Conservation (phyloP, 2,329 filamentous ascomycete species). For the Mycosphaerella sp. region DNA sequence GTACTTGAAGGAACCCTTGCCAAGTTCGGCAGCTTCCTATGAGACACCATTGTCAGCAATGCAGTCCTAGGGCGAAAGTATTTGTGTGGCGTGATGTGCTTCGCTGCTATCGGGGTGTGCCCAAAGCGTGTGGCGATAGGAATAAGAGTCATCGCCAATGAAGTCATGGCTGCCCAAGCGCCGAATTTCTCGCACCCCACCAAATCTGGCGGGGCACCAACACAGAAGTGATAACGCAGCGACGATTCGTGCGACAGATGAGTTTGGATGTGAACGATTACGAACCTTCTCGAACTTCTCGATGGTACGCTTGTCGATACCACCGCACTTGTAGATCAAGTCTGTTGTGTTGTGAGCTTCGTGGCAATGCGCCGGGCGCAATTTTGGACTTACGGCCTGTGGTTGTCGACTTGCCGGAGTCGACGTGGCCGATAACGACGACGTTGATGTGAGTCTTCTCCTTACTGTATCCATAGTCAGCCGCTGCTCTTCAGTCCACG, state of each 20-base stretch:
- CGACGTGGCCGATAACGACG: constrained; percentile 99
- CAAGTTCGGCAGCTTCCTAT: constrained; percentile 96
- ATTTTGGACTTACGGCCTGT: constrained; percentile 59
- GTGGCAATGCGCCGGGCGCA: constrained; percentile 28
- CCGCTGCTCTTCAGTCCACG: constrained; percentile 15
- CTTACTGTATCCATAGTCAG: constrained; percentile 59
- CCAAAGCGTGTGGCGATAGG: constrained; percentile 5
- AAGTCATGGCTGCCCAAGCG: constrained; percentile 19
- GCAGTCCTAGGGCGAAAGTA: not conserved
- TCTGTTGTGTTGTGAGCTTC: constrained; percentile 58
- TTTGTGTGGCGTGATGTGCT: not conserved
- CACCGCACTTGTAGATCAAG: constrained; percentile 99
- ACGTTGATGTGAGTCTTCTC: constrained; percentile 92
- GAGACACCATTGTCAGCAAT: constrained; percentile 34
- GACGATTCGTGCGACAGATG: constrained; percentile 11
- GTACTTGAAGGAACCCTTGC: constrained; percentile 99
- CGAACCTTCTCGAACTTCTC: constrained; percentile 99
- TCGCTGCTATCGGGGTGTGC: not conserved
- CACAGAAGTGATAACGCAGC: constrained; percentile 16
- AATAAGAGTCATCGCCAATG: constrained; percentile 13
- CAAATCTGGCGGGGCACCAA: constrained; percentile 22
- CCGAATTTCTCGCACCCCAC: constrained; percentile 24
- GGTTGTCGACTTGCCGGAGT: constrained; percentile 98
- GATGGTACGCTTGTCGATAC: constrained; percentile 99
- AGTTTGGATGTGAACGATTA: constrained; percentile 8